These are phyloP conservation scores for Persicaria maculosa DNA, from an alignment of 148 eudicot genomes.

Conservation along the genomic window DNA sequence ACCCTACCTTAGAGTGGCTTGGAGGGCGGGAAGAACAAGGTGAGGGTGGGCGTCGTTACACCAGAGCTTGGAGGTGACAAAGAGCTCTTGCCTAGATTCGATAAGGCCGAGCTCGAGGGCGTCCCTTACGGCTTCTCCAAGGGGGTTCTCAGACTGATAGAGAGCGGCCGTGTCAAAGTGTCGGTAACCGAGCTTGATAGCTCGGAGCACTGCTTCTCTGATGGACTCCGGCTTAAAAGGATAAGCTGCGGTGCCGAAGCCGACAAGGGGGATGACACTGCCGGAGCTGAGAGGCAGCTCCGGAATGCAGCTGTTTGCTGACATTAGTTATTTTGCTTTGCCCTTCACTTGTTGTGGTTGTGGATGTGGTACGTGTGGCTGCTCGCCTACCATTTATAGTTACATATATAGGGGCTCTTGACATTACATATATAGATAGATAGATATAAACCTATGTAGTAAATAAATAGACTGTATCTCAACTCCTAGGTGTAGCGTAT, in stretches of 20 bases:
- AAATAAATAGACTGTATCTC: too few species aligned
- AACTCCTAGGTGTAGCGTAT: too few species aligned
- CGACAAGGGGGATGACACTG: neutral
- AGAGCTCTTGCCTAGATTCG: constrained; percentile 33
- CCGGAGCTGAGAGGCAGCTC: constrained; percentile 2
- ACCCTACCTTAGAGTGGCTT: constrained; percentile 28
- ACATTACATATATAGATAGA: too few species aligned
- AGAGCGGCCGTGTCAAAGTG: constrained; percentile 42
- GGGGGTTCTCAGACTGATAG: constrained; percentile 29
- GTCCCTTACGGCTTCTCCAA: constrained; percentile 38
- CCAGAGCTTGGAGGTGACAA: constrained; percentile 52
- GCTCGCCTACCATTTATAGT: too few species aligned
- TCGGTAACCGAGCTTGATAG: constrained; percentile 28
- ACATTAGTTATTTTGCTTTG: too few species aligned
- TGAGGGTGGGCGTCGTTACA: constrained; percentile 33
- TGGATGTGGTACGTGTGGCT: too few species aligned
- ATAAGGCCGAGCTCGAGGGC: constrained; percentile 26
- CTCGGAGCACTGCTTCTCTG: constrained; percentile 22
- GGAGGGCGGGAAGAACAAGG: constrained; percentile 35
- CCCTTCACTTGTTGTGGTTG: too few species aligned
- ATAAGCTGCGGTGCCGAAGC: constrained; percentile 1
- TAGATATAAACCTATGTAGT: too few species aligned
- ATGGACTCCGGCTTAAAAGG: constrained; percentile 8
- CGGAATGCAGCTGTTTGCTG: constrained; percentile 4
- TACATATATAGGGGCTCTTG: too few species aligned